Evolutionary conservation across 2,329 filamentous ascomycete genomes (phyloP).

Genomic region (Microcyclospora tardicrescens): DNA sequence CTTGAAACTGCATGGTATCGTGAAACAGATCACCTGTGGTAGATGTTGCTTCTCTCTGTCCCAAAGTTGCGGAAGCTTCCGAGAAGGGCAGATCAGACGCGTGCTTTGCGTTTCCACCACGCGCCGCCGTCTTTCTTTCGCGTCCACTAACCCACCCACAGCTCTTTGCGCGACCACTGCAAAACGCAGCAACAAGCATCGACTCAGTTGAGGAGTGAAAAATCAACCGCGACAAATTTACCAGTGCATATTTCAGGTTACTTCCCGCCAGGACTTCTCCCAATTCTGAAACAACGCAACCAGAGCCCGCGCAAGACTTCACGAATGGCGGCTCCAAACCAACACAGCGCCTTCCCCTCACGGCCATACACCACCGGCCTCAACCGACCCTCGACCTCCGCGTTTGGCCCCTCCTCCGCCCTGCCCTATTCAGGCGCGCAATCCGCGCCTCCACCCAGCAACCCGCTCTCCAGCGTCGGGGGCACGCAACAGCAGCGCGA

Average conservation of each 20-base stretch:
- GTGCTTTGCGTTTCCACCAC: not conserved
- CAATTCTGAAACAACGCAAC: not conserved
- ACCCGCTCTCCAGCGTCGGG: slow-evolving; percentile 13
- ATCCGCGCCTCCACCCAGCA: slow-evolving; percentile 5
- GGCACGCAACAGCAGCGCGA: slow-evolving; percentile 27
- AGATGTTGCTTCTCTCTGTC: no score
- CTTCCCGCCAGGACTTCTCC: not conserved
- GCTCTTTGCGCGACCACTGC: not conserved
- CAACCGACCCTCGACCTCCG: slow-evolving; percentile 18
- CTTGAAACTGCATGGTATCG: no score
- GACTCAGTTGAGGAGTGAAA: not conserved
- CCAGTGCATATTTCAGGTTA: not conserved
- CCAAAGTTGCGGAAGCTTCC: no score
- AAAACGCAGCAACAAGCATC: not conserved
- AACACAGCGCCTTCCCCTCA: slow-evolving; percentile 40
- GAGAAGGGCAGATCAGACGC: no score
- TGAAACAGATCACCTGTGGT: no score
- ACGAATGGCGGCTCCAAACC: slow-evolving; percentile 36
- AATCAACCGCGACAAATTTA: not conserved
- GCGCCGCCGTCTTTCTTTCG: not conserved
- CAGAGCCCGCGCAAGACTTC: slow-evolving; percentile 2
- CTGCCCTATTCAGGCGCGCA: slow-evolving; percentile 24
- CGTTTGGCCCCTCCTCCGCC: slow-evolving; percentile 17
- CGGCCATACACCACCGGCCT: slow-evolving; percentile 40
- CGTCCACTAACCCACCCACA: not conserved